Percentiles rank a stretch among this genome's conserved stretches.
phyloP scores from a whole-genome alignment of 208 protist species.

The Crithidia fasciculata region DNA sequence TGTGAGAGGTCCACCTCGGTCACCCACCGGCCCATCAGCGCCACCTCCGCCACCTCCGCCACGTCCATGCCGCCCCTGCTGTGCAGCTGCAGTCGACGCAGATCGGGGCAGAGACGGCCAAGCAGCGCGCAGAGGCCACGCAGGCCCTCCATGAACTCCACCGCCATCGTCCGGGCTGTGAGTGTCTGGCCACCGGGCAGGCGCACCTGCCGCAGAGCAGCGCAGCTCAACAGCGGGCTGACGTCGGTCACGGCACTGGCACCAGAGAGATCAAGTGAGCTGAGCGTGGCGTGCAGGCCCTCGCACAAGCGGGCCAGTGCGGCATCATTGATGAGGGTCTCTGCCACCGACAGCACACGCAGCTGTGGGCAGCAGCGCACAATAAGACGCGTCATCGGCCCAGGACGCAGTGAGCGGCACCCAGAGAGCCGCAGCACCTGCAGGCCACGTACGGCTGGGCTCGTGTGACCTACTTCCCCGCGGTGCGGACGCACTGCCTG shows the following conservation, averaged over 20 bases:
- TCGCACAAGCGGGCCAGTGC: background rate
- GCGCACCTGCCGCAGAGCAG: slow-evolving; percentile 1
- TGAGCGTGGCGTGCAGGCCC: background rate
- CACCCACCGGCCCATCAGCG: background rate
- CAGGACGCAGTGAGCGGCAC: background rate
- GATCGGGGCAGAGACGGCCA: slow-evolving; percentile 2
- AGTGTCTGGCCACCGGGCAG: slow-evolving; percentile 1
- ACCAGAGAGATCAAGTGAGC: background rate
- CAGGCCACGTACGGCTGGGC: background rate
- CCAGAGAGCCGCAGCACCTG: slow-evolving; percentile 4
- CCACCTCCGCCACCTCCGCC: slow-evolving; percentile 9
- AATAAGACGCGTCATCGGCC: background rate
- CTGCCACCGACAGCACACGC: slow-evolving; percentile 1
- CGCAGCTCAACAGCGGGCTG: background rate
- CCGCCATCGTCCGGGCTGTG: background rate
- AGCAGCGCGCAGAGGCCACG: slow-evolving; percentile 2
- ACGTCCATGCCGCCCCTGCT: slow-evolving; percentile 2
- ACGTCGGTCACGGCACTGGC: background rate
- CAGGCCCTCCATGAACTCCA: slow-evolving; percentile 3
- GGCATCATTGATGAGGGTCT: slow-evolving; percentile 3
- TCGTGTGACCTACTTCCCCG: background rate
- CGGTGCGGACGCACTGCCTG: no score
- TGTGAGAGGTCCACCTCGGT: slow-evolving; percentile 10
- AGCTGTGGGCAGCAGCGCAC: slow-evolving; percentile 9
- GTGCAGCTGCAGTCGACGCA: slow-evolving; percentile 6